Evolutionary conservation across 495 filamentous ascomycete species (phyloP).

Genomic region (Apiosordaria backusii): DNA sequence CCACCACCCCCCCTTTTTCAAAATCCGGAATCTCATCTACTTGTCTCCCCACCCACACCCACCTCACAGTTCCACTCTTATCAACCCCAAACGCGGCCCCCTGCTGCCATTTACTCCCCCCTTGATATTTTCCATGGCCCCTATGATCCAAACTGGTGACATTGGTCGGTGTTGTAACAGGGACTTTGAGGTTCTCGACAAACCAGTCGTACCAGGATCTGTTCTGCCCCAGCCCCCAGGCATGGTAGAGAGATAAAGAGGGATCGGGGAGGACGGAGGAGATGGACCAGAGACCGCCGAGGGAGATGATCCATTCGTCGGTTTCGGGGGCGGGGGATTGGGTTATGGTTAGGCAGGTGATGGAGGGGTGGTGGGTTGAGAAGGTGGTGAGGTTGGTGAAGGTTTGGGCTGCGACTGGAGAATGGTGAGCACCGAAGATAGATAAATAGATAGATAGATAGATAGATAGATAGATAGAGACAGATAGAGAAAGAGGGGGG

Average conservation of each 20-base stretch:
- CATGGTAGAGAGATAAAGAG: constrained; percentile 47
- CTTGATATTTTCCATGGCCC: constrained; percentile 37
- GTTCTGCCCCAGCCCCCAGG: constrained; percentile 53
- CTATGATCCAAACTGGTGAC: not conserved
- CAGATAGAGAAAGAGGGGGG: not conserved
- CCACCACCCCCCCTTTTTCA: constrained; percentile 34
- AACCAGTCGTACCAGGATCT: constrained; percentile 49
- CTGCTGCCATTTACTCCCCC: constrained; percentile 57
- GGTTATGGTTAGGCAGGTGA: constrained; percentile 44
- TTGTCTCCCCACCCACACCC: constrained; percentile 38
- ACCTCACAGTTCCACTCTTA: constrained; percentile 46
- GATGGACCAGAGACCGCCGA: constrained; percentile 53
- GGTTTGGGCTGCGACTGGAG: not conserved
- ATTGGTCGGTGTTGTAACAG: not conserved
- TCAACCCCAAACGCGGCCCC: constrained; percentile 56
- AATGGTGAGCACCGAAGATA: not conserved
- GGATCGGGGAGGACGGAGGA: constrained; percentile 51
- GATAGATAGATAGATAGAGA: not conserved
- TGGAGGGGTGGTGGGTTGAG: constrained; percentile 34
- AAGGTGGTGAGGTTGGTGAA: constrained; percentile 11
- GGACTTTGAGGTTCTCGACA: constrained; percentile 44
- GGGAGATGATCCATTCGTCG: constrained; percentile 50
- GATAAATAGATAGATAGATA: not conserved
- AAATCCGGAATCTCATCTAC: constrained; percentile 53
- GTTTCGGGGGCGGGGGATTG: constrained; percentile 47